Conservation (phyloP, 768 basidiomycete species). For the Russula sp. region DNA sequence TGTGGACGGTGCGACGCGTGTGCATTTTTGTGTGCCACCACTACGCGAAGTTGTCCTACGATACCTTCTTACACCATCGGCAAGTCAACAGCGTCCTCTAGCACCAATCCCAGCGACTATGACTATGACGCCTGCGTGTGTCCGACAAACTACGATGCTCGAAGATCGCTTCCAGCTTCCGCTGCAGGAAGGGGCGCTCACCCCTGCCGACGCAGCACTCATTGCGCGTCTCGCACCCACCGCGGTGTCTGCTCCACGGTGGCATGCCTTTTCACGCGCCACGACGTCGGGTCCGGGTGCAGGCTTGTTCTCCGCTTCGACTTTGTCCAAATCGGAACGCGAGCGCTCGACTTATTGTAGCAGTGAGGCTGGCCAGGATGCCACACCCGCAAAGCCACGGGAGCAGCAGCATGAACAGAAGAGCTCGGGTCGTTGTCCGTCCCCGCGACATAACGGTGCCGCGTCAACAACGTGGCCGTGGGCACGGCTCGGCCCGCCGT, state of each 20-base stretch:
- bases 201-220: conserved; percentile 7
- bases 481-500: conserved; percentile 16
- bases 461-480: conserved; percentile 3
- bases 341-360: neutral
- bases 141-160: conserved; percentile 6
- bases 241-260: conserved; percentile 11
- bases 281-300: conserved; percentile 8
- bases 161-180: conserved; percentile 15
- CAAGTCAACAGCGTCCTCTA: neutral
- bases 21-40: conserved; percentile 12
- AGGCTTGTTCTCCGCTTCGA: neutral
- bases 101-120: neutral
- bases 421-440: conserved; percentile 18
- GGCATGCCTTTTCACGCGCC: conserved; percentile 16
- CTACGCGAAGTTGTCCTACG: conserved; percentile 19
- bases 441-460: conserved; percentile 1
- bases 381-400: neutral
- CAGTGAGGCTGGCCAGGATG: neutral
- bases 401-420: neutral
- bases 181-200: conserved; percentile 12
- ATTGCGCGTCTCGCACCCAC: conserved; percentile 11
- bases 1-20: neutral
- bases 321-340: neutral
- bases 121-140: neutral
- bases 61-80: conserved; percentile 15